phyloP scores from a whole-genome alignment of 371 early-diverging fungal genomes.

The Mucor lusitanicus region DNA sequence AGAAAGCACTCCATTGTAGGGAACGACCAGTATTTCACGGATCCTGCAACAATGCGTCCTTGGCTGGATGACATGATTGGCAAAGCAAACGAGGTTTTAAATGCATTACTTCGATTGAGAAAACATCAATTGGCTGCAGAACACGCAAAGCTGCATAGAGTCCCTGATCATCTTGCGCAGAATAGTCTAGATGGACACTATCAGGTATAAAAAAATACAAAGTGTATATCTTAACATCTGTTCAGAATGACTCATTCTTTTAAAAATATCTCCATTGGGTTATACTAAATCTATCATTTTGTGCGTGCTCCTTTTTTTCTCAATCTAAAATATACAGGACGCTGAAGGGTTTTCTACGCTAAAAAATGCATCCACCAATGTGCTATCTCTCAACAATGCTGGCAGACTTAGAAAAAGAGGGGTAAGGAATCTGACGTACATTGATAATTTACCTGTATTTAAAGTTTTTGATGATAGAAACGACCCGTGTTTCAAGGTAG shows the following conservation, averaged over 20 bases:
- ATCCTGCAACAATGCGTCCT: slow-evolving; percentile 19
- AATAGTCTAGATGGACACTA: background rate
- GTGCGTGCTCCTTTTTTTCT: background rate
- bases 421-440: slow-evolving; percentile 10
- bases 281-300: slow-evolving; percentile 11
- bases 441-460: background rate
- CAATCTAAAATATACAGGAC: background rate
- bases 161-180: slow-evolving; percentile 3
- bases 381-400: slow-evolving; percentile 6
- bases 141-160: slow-evolving; percentile 5
- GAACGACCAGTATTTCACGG: slow-evolving; percentile 7
- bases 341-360: background rate
- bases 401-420: slow-evolving; percentile 25
- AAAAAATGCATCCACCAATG: background rate
- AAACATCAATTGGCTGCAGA: slow-evolving; percentile 41
- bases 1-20: slow-evolving; percentile 8
- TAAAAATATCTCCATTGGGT: slow-evolving; percentile 10
- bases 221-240: background rate
- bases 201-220: slow-evolving; percentile 5
- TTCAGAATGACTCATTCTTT: slow-evolving; percentile 16
- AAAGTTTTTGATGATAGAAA: slow-evolving; percentile 21
- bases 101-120: slow-evolving; percentile 43
- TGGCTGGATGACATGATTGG: slow-evolving; percentile 51
- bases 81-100: slow-evolving; percentile 43
- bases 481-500: slow-evolving; percentile 49